phyloP scores from a whole-genome alignment of 495 filamentous ascomycete genomes.

The Apodospora peruviana region DNA sequence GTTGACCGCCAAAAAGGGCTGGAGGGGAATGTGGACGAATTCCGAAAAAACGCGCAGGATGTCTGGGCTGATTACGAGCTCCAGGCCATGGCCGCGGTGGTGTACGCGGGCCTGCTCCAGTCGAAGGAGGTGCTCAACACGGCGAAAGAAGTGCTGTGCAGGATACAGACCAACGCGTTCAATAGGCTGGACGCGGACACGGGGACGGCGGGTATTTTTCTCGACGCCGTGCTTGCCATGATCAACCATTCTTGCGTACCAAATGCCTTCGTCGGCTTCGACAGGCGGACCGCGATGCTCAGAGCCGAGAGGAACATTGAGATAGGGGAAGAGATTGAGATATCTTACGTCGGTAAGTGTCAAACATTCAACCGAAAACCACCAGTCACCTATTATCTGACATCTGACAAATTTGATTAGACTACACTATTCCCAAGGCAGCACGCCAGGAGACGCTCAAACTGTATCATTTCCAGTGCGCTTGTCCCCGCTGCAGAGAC shows the following conservation, averaged over 20 bases:
- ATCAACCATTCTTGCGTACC: constrained; percentile 50
- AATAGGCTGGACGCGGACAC: constrained; percentile 34
- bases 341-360: constrained; percentile 45
- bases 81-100: constrained; percentile 39
- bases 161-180: constrained; percentile 46
- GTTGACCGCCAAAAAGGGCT: constrained; percentile 19
- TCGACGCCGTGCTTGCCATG: constrained; percentile 42
- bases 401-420: constrained; percentile 15
- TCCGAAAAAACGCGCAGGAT: constrained; percentile 11
- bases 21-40: constrained; percentile 33
- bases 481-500: constrained; percentile 33
- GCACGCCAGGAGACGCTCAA: constrained; percentile 27
- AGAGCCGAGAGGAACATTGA: constrained; percentile 34
- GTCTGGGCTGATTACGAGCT: constrained; percentile 37
- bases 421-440: constrained; percentile 24
- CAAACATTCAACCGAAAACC: not conserved
- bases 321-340: constrained; percentile 42
- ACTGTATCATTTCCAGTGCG: constrained; percentile 39
- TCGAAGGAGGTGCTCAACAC: constrained; percentile 18
- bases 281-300: constrained; percentile 35
- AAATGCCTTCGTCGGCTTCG: constrained; percentile 44
- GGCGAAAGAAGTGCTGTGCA: constrained; percentile 36
- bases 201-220: constrained; percentile 32
- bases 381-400: not conserved
- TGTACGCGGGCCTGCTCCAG: constrained; percentile 28